These are phyloP conservation scores for Fusarium multiceps DNA, from an alignment of 2,329 filamentous ascomycete genomes.

Conservation along the genomic window DNA sequence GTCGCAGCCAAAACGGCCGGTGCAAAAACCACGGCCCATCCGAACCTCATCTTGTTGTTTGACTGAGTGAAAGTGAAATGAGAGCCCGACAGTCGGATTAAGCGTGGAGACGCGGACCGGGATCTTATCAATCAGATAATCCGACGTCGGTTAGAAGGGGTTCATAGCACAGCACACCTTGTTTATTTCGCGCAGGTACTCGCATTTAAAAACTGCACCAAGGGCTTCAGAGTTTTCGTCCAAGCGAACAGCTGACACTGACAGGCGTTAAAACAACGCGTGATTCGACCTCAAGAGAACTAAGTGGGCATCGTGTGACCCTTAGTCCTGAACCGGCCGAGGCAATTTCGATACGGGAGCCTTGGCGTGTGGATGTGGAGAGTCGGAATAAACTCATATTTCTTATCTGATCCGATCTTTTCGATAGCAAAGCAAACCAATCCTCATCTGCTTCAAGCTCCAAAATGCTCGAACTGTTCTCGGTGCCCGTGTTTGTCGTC, in stretches of 20 bases:
- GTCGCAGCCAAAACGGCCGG: constrained; percentile 52
- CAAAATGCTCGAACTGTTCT: constrained; percentile 74
- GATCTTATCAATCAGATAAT: constrained; percentile 39
- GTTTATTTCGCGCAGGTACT: background rate
- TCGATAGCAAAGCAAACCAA: background rate
- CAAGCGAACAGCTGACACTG: constrained; percentile 9
- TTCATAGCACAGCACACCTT: background rate
- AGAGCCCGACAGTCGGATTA: background rate
- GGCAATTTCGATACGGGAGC: constrained; percentile 24
- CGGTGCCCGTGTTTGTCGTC: constrained; percentile 88
- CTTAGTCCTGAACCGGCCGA: constrained; percentile 31
- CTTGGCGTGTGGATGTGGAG: constrained; percentile 21
- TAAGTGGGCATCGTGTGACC: constrained; percentile 39
- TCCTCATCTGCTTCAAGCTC: background rate
- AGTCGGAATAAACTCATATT: constrained; percentile 25
- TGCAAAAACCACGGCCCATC: constrained; percentile 3
- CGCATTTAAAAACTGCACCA: background rate
- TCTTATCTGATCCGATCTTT: constrained; percentile 36
- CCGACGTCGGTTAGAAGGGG: constrained; percentile 13
- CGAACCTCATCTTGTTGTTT: constrained; percentile 28
- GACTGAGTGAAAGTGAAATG: constrained; percentile 1
- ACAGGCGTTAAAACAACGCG: background rate
- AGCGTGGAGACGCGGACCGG: constrained; percentile 8
- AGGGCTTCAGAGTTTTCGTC: constrained; percentile 25
- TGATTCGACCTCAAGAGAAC: constrained; percentile 27